Base-by-base conservation (phyloP, 768 basidiomycete species). In the Clavulina sp. region DNA sequence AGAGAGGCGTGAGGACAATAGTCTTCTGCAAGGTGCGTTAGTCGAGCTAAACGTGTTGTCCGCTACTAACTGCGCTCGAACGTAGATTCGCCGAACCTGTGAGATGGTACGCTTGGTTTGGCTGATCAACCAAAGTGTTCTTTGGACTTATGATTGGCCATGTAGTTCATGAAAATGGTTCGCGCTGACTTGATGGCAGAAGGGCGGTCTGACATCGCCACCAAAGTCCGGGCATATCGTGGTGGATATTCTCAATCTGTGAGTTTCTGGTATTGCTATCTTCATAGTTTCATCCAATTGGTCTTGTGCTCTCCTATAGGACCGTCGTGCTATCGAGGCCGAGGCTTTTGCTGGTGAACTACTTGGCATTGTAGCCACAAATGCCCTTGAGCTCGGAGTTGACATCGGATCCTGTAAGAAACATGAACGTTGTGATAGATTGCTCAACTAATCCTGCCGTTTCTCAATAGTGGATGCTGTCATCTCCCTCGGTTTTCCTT, bases 371-470 rank as follows among this genome's bases (percentile, higher is more conserved):
- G 73, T 93, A 31, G 84, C 87, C 0, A 93, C 88, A 0, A 92
- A 88, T 58, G 88, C 88, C 0, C 72, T 92, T 9, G 89, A 93
- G 63, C 75, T 92, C 4, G 87, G 87, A 13, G 81, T 89, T n/a
- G 86, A 91, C 58, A 89, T 91, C 32, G 87, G 85, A 9, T 46
- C 43, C 13, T 28, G 43, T 46, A 46, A 9, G 43, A 16, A 13
- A n/a, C n/a, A n/a, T n/a, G n/a, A n/a, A n/a, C n/a, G n/a, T n/a
- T n/a, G n/a, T n/a, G n/a, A n/a, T n/a, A n/a, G n/a, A n/a, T n/a
- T n/a, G n/a, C n/a, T n/a, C n/a, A n/a, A n/a, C n/a, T n/a, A n/a
- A n/a, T n/a, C n/a, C n/a, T n/a, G n/a, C n/a, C n/a, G n/a, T 46
- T 26, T 38, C 13, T 46, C 13, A 16, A 75, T 73, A n/a, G 63